These are phyloP conservation scores for Candida khao-thaluensis DNA, from an alignment of 805 yeast genomes.

Conservation along the genomic window DNA sequence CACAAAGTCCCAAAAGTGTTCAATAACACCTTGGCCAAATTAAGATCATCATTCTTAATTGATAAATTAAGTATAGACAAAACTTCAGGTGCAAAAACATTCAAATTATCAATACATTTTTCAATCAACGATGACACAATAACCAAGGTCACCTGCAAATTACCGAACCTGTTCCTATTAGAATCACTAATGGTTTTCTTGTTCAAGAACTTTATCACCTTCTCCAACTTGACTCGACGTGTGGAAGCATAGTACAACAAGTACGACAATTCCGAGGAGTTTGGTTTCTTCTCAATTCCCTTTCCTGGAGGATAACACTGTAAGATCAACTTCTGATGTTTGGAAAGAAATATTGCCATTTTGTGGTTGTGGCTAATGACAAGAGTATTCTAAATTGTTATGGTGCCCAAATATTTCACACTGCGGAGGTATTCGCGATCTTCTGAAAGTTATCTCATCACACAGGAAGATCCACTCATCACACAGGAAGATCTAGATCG, in stretches of 20 bases:
- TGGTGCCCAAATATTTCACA: not conserved
- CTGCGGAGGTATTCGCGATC: slow-evolving; percentile 7
- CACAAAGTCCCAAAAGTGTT: slow-evolving; percentile 47
- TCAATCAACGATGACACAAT: slow-evolving; percentile 68
- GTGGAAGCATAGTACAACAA: slow-evolving; percentile 88
- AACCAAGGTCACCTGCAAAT: slow-evolving; percentile 76
- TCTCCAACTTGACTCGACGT: slow-evolving; percentile 82
- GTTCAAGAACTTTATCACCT: slow-evolving; percentile 70
- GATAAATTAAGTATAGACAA: slow-evolving; percentile 57
- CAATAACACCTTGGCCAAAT: slow-evolving; percentile 54
- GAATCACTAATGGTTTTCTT: slow-evolving; percentile 63
- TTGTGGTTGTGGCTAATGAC: too few species aligned
- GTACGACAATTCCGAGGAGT: slow-evolving; percentile 86
- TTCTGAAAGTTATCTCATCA: slow-evolving; percentile 6
- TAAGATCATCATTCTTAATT: slow-evolving; percentile 56
- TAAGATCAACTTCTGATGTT: slow-evolving; percentile 84
- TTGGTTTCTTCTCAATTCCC: slow-evolving; percentile 83
- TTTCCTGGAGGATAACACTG: slow-evolving; percentile 94
- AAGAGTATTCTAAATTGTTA: too few species aligned
- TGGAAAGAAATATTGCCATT: slow-evolving; percentile 43
- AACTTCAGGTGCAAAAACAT: slow-evolving; percentile 72
- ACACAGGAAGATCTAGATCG: too few species aligned
- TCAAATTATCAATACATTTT: slow-evolving; percentile 79
- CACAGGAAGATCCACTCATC: too few species aligned
- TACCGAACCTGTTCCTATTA: slow-evolving; percentile 65